These are phyloP conservation scores for Podila verticillata DNA, from an alignment of 192 early-diverging fungal genomes.

Conservation along the genomic window DNA sequence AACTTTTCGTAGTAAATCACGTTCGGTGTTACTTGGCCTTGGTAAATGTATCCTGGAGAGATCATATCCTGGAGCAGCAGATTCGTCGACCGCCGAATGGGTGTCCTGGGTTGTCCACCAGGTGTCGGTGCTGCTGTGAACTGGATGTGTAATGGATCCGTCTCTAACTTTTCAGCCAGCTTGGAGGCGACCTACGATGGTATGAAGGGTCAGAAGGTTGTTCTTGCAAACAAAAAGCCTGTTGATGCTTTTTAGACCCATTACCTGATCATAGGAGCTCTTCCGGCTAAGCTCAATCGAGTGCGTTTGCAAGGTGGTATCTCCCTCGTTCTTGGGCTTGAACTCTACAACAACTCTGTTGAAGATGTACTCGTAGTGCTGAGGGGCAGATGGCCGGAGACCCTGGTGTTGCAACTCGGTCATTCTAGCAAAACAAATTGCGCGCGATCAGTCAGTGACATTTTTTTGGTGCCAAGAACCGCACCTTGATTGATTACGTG, in stretches of 20 bases:
- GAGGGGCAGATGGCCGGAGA: constrained; percentile 58
- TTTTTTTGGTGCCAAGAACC: background rate
- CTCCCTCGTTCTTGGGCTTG: constrained; percentile 60
- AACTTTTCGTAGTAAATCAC: constrained; percentile 86
- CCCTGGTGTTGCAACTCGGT: constrained; percentile 53
- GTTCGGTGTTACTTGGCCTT: constrained; percentile 30
- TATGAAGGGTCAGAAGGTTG: constrained; percentile 16
- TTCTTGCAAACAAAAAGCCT: background rate
- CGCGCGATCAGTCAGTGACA: background rate
- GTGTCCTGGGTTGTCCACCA: constrained; percentile 29
- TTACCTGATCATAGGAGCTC: constrained; percentile 68
- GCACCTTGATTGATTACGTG: background rate
- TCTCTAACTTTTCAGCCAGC: constrained; percentile 68
- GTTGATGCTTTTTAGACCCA: background rate
- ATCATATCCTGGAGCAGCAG: constrained; percentile 54
- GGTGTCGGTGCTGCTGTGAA: constrained; percentile 61
- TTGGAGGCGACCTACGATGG: constrained; percentile 57
- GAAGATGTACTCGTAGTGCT: constrained; percentile 82
- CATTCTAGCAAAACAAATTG: constrained; percentile 12
- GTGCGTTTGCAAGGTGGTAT: constrained; percentile 52
- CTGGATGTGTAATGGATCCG: constrained; percentile 78
- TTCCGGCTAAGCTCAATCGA: constrained; percentile 70
- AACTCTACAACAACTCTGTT: constrained; percentile 81
- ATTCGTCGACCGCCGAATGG: constrained; percentile 38
- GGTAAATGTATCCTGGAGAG: constrained; percentile 25